phyloP scores from a whole-genome alignment of 306 rosid genomes.

The Gleditsia sinensis region DNA sequence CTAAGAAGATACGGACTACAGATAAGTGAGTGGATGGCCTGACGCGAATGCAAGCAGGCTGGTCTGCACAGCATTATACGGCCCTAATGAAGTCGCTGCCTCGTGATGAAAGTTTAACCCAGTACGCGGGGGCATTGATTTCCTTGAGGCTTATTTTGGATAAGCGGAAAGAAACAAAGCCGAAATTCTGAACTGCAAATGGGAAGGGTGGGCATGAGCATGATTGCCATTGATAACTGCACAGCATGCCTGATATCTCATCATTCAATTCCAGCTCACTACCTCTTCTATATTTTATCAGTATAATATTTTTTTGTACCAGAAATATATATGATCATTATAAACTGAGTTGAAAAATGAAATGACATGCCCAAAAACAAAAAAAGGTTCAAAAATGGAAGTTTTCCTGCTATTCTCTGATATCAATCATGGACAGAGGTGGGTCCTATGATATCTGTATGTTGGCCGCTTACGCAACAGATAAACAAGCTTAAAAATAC shows the following conservation, averaged over 20 bases:
- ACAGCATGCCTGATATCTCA: neutral
- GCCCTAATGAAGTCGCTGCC: neutral
- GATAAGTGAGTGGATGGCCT: too few relatives aligned
- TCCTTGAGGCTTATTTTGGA: neutral
- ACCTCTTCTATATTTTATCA: neutral
- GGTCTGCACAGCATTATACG: neutral
- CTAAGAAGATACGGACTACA: too few relatives aligned
- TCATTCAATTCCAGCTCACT: neutral
- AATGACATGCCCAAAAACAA: neutral
- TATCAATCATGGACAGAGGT: neutral
- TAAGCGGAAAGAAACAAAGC: neutral
- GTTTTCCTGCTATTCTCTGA: too few relatives aligned
- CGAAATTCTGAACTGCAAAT: neutral
- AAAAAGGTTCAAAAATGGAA: neutral
- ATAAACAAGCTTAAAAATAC: conserved; percentile 5
- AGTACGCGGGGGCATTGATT: neutral
- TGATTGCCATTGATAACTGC: neutral
- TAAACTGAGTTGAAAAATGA: too few relatives aligned
- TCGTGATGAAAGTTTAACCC: neutral
- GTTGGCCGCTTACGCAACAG: conserved; percentile 37
- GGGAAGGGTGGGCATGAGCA: neutral
- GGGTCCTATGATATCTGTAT: conserved; percentile 20
- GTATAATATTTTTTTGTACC: too few relatives aligned
- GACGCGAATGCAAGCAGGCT: too few relatives aligned
- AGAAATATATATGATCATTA: too few relatives aligned